Conservation (phyloP, 768 basidiomycete genomes). For the Rossbeevera mucosa region DNA sequence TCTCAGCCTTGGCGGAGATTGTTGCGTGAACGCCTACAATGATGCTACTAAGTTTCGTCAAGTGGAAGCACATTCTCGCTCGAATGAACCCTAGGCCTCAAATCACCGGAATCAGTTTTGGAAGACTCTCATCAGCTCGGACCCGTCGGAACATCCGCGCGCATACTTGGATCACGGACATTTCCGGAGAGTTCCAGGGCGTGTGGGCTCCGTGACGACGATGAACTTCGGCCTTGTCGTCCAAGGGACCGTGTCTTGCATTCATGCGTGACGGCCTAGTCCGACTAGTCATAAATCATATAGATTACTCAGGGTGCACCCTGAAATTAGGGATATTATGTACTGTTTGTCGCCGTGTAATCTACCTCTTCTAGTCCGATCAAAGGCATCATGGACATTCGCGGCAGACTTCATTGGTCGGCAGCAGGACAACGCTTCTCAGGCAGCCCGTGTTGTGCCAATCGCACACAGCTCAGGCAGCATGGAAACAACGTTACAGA, state of each 20-base stretch:
- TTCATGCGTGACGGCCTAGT: constrained; percentile 7
- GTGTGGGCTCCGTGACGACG: background rate
- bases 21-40: constrained; percentile 12
- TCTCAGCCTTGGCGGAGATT: constrained; percentile 32
- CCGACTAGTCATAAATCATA: constrained; percentile 7
- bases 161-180: background rate
- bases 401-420: constrained; percentile 7
- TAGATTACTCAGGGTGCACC: constrained; percentile 31
- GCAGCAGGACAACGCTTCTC: constrained; percentile 18
- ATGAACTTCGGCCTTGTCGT: constrained; percentile 5
- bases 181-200: background rate
- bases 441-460: constrained; percentile 12
- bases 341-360: constrained; percentile 17
- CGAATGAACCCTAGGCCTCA: background rate
- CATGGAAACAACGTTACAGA: constrained; percentile 26
- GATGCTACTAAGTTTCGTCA: constrained; percentile 1
- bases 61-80: constrained; percentile 5
- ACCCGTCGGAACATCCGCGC: constrained; percentile 13
- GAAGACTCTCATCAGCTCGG: constrained; percentile 16
- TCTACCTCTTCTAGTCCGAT: constrained; percentile 24
- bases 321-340: constrained; percentile 32
- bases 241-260: background rate
- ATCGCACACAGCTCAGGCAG: constrained; percentile 6
- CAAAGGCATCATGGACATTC: constrained; percentile 11
- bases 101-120: constrained; percentile 13